Evolutionary conservation across 2,329 filamentous ascomycete species (phyloP), one percentile per base, ranked within the genome.

Genomic region (Tothia fuscella): DNA sequence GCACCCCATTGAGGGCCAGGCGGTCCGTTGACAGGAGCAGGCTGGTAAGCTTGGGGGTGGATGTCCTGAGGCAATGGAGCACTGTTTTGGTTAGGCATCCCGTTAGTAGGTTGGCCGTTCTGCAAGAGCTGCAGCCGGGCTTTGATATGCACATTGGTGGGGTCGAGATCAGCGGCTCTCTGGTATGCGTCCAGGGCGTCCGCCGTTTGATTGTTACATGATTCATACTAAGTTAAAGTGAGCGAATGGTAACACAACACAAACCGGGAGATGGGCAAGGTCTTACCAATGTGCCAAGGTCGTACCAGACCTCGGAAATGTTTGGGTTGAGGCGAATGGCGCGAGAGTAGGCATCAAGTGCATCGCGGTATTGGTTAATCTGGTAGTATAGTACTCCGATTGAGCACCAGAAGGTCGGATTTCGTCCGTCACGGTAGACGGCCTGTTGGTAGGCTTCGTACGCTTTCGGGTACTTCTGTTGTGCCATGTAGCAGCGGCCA

Each of bases 241-340:
- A 68, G 59, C 39, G 39, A 29, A 5, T 32, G 25, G 21, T 43
- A 26, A n/a, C 12, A 33, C 26, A 30, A 10, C 12, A 37, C 10
- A 16, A 5, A 5, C 16, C 13, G 9, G 31, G n/a, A 34, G 31
- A 12, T 2, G 30, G 24, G 30, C 10, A 41, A 34, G 16, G 30
- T 33, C 82, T 70, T 74, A 93, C 85, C 69, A 98, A 57, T 53
- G 91, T 98, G 48, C 91, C 91, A 29, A 98, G 70, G 61, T 98
- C 91, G 62, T 96, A 98, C 91, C 91, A 98, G 39, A 98, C 91
- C 62, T 98, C 91, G 2, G 88, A 95, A 49, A 98, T 96, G 68
- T 93, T 95, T 4, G 91, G 91, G 59, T 96, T 98, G 53, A 98
- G 66, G 43, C 91, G 82, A 54, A 96, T 98, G 35, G 91, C 91